Percentiles rank a stretch among this genome's conserved stretches.
phyloP scores from a whole-genome alignment of 306 rosid species.

The barrel medic (Medicago truncatula) region DNA sequence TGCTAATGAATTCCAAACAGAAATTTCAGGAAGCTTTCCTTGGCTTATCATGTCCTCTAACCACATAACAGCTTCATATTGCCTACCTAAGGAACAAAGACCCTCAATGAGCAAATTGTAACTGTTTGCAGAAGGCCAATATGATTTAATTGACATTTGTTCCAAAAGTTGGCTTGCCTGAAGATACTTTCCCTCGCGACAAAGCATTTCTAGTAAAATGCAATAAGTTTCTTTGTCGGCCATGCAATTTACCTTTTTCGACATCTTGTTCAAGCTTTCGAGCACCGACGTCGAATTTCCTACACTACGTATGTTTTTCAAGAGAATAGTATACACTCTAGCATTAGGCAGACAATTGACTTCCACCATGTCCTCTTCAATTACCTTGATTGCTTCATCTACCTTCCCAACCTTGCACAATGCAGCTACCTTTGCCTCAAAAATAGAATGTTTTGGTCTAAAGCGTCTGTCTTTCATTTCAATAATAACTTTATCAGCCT shows the following conservation, averaged over 20 bases:
- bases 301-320: constrained; percentile 45
- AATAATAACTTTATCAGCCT: constrained; percentile 48
- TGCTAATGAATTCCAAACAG: constrained; percentile 51
- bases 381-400: constrained; percentile 53
- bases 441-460: constrained; percentile 48
- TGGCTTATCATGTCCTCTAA: constrained; percentile 67
- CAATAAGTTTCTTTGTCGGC: constrained; percentile 48
- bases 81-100: constrained; percentile 54
- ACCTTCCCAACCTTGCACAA: constrained; percentile 42
- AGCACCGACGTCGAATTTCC: constrained; percentile 41
- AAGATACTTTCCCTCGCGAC: constrained; percentile 46
- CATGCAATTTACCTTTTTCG: constrained; percentile 42
- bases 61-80: constrained; percentile 64
- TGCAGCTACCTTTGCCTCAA: constrained; percentile 63
- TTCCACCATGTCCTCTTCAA: constrained; percentile 58
- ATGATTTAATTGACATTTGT: constrained; percentile 58
- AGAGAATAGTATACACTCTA: constrained; percentile 43
- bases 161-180: constrained; percentile 61
- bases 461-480: constrained; percentile 55
- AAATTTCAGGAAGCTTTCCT: constrained; percentile 53
- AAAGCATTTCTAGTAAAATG: constrained; percentile 53
- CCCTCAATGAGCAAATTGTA: constrained; percentile 56
- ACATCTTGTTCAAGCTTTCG: constrained; percentile 55
- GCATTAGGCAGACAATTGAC: constrained; percentile 51
- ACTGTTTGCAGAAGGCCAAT: constrained; percentile 52